phyloP scores from a whole-genome alignment of 2,329 filamentous ascomycete species.

The Salinomyces thailandicus region DNA sequence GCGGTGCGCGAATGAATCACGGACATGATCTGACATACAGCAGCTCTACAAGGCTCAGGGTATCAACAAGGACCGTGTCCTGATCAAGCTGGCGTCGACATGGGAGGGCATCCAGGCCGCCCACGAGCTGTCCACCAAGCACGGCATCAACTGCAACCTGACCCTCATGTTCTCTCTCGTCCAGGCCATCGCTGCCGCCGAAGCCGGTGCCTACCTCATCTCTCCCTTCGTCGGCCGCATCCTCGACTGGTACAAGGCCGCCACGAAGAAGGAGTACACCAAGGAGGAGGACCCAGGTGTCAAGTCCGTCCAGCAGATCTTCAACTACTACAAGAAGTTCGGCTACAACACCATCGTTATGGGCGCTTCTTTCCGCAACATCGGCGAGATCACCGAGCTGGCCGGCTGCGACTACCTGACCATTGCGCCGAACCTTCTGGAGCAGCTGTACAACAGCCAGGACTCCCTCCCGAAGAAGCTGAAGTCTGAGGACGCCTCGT shows the following conservation, averaged over 20 bases:
- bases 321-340: slow-evolving; percentile 99
- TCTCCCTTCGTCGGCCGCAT: slow-evolving; percentile 98
- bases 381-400: slow-evolving; percentile 93
- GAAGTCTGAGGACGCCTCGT: slow-evolving; percentile 53
- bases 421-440: slow-evolving; percentile 89
- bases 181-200: slow-evolving; percentile 91
- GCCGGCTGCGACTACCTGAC: slow-evolving; percentile 98
- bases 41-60: slow-evolving; percentile 91
- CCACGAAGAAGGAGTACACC: slow-evolving; percentile 85
- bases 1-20: not conserved
- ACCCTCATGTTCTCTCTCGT: slow-evolving; percentile 96
- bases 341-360: slow-evolving; percentile 99
- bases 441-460: slow-evolving; percentile 80
- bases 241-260: slow-evolving; percentile 98
- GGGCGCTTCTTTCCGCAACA: slow-evolving; percentile 96
- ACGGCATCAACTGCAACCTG: slow-evolving; percentile 96
- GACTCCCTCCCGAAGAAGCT: slow-evolving; percentile 87
- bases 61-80: slow-evolving; percentile 82
- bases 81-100: slow-evolving; percentile 98
- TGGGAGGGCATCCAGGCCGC: slow-evolving; percentile 99
- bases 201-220: slow-evolving; percentile 94
- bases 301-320: slow-evolving; percentile 84
- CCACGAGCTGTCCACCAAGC: slow-evolving; percentile 88
- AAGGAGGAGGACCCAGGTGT: slow-evolving; percentile 92
- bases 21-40: slow-evolving; percentile 16